A percentile compares a stretch with the other conserved stretches of the same genome.
These are phyloP conservation scores for Yamadazyma laniorum DNA, from an alignment of 805 yeast species.

Conservation along the genomic window DNA sequence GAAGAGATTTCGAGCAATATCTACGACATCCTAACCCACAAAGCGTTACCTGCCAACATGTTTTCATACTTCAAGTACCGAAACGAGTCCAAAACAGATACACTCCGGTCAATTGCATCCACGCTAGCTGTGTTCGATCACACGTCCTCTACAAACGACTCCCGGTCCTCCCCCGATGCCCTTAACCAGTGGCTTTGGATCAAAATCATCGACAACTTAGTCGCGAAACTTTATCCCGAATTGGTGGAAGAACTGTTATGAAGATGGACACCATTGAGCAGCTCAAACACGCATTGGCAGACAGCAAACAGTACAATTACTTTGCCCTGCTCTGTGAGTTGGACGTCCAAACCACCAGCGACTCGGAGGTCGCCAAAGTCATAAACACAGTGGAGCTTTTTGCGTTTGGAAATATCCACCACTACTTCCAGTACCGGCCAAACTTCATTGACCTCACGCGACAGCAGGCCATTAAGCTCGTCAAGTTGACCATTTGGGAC, in stretches of 20 bases:
- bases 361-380: not conserved
- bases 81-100: slow-evolving; percentile 19
- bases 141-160: not conserved
- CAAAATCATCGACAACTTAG: slow-evolving; percentile 19
- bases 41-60: slow-evolving; percentile 7
- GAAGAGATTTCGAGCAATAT: slow-evolving; percentile 15
- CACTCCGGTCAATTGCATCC: slow-evolving; percentile 14
- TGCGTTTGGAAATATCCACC: slow-evolving; percentile 33
- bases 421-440: slow-evolving; percentile 20
- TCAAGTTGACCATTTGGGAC: slow-evolving; percentile 27
- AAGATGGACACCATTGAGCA: not conserved
- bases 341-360: not conserved
- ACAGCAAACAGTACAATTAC: slow-evolving; percentile 1
- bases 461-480: slow-evolving; percentile 21
- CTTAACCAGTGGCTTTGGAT: slow-evolving; percentile 12
- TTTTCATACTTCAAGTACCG: slow-evolving; percentile 11
- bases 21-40: slow-evolving; percentile 12
- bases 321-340: not conserved
- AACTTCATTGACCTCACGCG: slow-evolving; percentile 17
- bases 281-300: not conserved
- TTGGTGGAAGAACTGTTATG: slow-evolving; percentile 7
- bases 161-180: not conserved
- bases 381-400: slow-evolving; percentile 29
- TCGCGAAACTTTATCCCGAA: slow-evolving; percentile 23
- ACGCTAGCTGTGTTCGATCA: slow-evolving; percentile 2